A percentile compares a stretch with the other conserved stretches of the same genome.
Evolutionary conservation across 768 basidiomycete genomes (phyloP).

Genomic region (Leccinum uliginosum): DNA sequence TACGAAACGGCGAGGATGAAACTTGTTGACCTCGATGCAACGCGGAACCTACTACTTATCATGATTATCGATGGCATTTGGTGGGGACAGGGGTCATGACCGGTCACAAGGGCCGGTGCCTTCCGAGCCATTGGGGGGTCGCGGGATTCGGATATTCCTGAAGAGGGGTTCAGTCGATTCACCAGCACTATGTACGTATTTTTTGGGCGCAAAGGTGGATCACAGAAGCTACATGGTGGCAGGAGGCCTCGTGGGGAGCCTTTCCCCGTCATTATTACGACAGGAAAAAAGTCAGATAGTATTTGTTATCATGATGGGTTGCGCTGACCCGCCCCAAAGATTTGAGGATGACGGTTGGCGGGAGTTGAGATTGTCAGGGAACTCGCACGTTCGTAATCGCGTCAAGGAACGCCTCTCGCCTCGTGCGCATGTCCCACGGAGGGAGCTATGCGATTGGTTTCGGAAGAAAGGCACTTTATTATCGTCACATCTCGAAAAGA

Average conservation of each 20-base stretch:
- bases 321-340: background rate
- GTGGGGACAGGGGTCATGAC: background rate
- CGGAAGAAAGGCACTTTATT: background rate
- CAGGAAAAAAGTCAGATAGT: background rate
- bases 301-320: background rate
- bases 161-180: background rate
- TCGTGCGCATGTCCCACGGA: slow-evolving; percentile 6
- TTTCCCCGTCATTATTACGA: background rate
- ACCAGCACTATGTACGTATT: background rate
- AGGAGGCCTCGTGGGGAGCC: background rate
- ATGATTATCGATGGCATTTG: background rate
- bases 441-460: slow-evolving; percentile 3
- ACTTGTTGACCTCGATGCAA: background rate
- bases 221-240: background rate
- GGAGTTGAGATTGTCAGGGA: background rate
- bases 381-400: slow-evolving; percentile 5
- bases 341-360: background rate
- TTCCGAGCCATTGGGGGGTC: background rate
- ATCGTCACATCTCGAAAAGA: background rate
- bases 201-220: background rate
- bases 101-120: background rate
- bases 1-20: background rate
- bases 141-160: background rate
- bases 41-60: background rate
- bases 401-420: background rate